Base-by-base conservation (phyloP, 768 basidiomycete species). In the Mycena crocata region DNA sequence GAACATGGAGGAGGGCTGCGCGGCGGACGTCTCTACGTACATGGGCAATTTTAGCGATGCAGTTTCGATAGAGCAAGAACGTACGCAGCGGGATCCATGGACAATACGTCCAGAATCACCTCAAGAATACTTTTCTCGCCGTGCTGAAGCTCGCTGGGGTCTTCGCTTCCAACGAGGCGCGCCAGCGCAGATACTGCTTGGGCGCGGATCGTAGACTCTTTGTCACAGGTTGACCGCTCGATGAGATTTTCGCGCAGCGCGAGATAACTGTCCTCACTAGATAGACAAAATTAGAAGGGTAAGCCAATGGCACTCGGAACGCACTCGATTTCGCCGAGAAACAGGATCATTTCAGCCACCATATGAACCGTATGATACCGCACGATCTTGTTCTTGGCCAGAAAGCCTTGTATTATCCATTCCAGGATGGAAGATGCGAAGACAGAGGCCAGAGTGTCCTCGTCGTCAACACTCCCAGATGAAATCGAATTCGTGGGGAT, bases 381-480 rank as follows among this genome's bases (percentile, higher is more conserved):
- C 26, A 93, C 90, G 49, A 85, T 84, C 82, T 98, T 99, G 82
- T 97, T 95, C 78, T 98, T 98, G 1, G 96, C 94, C 5, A 84
- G 72, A 78, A 96, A 96, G 3, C 96, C 96, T 68, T 88, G 86
- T 62, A 95, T 79, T 26, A 98, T 79, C 82, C 90, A 94, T 51
- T 86, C 86, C 45, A 96, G 80, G 10, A 95, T 79, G 42, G 87
- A 84, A 5, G 86, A 79, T 2, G 91, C 81, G 72, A 96, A 93
- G 66, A 94, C 83, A 0, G 93, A 85, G 0, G 88, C 84, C 0
- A 89, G 78, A 0, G 90, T 92, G 5, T 93, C 91, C 26, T 92
- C 90, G 21, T 89, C 87, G 14, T 86, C 82, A 17, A 85, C 83
- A 37, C 76, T 55, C 66, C 75, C 62, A 37, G 69, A 68, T 42